Evolutionary conservation across 2,329 filamentous ascomycete genomes (phyloP).

Genomic region (Monosporascus ibericus): DNA sequence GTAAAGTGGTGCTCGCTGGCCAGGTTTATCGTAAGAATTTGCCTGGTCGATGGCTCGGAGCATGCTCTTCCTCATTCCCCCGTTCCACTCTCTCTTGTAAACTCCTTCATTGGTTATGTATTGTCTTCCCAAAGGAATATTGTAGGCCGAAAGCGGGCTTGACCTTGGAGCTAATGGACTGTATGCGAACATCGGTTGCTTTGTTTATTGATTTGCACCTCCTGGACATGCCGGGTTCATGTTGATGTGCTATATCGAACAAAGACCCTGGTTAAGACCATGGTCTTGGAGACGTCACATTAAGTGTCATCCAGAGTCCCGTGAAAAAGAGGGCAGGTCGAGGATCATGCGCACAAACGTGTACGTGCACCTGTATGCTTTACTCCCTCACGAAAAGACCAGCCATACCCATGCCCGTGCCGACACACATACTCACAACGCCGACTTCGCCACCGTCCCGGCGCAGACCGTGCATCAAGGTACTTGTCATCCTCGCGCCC

Average conservation of each 20-base stretch:
- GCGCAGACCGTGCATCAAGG: constrained; percentile 59
- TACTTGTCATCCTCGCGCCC: constrained; percentile 73
- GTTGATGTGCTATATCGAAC: background rate
- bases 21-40: no score
- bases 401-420: constrained; percentile 75
- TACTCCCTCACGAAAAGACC: constrained; percentile 58
- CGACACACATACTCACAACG: constrained; percentile 86
- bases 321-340: background rate
- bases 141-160: background rate
- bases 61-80: no score
- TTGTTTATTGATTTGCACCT: background rate
- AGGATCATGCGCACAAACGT: background rate
- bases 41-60: no score
- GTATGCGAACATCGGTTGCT: background rate
- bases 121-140: background rate
- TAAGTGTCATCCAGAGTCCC: no score
- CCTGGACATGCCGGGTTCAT: background rate
- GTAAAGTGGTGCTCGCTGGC: no score
- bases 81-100: no score
- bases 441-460: constrained; percentile 70
- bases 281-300: no score
- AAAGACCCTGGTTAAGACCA: background rate
- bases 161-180: background rate
- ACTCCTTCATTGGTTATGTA: background rate
- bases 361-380: background rate